Conservation (phyloP, 805 yeast species). For the Cyberlindnera mrakii region DNA sequence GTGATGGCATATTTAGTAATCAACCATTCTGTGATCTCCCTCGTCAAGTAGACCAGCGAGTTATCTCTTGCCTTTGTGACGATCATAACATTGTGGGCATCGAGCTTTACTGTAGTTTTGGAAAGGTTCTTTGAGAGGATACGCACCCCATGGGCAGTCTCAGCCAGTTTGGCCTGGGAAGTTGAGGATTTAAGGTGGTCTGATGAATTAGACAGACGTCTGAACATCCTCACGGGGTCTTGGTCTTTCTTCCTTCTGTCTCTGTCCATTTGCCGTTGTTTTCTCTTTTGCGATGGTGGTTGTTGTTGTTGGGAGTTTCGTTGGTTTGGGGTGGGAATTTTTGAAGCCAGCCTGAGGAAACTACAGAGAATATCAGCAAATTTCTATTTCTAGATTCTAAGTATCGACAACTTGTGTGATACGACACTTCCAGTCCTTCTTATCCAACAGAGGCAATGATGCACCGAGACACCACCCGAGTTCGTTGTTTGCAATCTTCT, state of each 20-base stretch:
- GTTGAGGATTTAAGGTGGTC: constrained; percentile 49
- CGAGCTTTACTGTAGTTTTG: constrained; percentile 65
- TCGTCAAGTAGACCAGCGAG: constrained; percentile 64
- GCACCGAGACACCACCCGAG: constrained; percentile 99
- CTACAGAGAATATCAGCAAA: neutral
- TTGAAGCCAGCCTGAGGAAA: neutral
- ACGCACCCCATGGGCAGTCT: constrained; percentile 77
- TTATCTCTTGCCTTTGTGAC: constrained; percentile 90
- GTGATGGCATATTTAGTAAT: constrained; percentile 34
- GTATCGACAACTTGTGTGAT: constrained; percentile 11
- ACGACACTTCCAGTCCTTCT: constrained; percentile 64
- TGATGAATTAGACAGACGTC: constrained; percentile 20
- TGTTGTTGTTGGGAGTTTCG: neutral
- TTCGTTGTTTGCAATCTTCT: constrained; percentile 82
- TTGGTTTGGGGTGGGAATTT: neutral
- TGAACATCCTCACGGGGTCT: constrained; percentile 17
- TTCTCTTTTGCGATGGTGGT: neutral
- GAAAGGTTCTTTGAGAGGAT: constrained; percentile 65
- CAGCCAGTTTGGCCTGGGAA: constrained; percentile 71
- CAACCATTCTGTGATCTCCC: constrained; percentile 78
- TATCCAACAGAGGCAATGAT: constrained; percentile 80
- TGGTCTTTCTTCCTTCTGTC: constrained; percentile 9
- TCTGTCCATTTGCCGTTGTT: neutral
- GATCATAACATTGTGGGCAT: constrained; percentile 65
- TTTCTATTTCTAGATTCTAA: neutral